phyloP scores from a whole-genome alignment of 805 yeast genomes.

The Myxozyma vanderwaltii region DNA sequence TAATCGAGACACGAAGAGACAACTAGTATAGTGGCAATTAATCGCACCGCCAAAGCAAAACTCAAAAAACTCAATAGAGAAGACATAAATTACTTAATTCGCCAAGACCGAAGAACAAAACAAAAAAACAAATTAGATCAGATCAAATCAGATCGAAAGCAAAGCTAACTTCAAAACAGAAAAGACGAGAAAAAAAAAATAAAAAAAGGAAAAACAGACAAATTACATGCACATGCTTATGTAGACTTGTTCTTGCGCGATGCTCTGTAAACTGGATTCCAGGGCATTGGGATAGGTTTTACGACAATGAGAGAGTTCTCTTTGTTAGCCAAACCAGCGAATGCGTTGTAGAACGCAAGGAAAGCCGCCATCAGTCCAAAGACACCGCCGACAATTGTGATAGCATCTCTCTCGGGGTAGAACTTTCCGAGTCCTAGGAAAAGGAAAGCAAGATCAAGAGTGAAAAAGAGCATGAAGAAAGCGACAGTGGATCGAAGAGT shows the following conservation, averaged over 20 bases:
- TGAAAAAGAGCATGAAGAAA: conserved; percentile 58
- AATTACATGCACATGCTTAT: not conserved
- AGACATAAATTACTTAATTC: too few relatives aligned
- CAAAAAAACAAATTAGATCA: too few relatives aligned
- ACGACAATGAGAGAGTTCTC: conserved; percentile 46
- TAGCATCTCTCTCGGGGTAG: conserved; percentile 40
- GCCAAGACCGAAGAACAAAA: too few relatives aligned
- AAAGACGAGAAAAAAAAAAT: not conserved
- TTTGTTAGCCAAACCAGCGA: conserved; percentile 60
- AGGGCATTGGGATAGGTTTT: conserved; percentile 31
- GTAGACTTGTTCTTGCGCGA: conserved; percentile 7
- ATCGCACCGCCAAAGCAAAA: too few relatives aligned
- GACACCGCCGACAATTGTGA: conserved; percentile 60
- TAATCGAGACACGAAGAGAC: too few relatives aligned
- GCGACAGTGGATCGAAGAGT: conserved; percentile 68
- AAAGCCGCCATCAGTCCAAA: conserved; percentile 59
- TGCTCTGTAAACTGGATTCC: conserved; percentile 16
- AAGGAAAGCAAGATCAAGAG: conserved; percentile 57
- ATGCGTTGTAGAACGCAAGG: conserved; percentile 64
- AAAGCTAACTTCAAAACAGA: too few relatives aligned
- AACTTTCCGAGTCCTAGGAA: conserved; percentile 57
- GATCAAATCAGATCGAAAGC: too few relatives aligned
- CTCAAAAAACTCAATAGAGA: too few relatives aligned
- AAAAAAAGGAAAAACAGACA: not conserved
- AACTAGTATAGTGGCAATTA: too few relatives aligned